Conservation (phyloP, 768 basidiomycete genomes). For the Amanita polypyramis region DNA sequence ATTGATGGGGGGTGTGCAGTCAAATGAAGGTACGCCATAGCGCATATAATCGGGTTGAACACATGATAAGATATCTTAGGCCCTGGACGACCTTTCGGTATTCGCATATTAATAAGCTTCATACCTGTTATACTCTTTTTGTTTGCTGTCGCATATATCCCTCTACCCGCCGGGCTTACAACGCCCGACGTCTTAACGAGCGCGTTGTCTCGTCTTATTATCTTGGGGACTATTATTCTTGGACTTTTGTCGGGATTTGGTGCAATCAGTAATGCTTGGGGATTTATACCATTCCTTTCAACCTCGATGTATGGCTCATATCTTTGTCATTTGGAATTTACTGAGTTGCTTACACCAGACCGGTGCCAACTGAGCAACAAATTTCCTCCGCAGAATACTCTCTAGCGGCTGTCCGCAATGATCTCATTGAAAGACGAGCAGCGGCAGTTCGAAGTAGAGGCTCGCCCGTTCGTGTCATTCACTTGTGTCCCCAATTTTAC, state of each 20-base stretch:
- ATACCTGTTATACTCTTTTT: conserved; percentile 46
- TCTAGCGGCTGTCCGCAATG: conserved; percentile 47
- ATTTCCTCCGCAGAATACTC: conserved; percentile 47
- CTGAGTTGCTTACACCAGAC: conserved; percentile 14
- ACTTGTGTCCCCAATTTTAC: not conserved
- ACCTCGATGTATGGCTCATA: conserved; percentile 14
- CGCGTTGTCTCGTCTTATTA: conserved; percentile 52
- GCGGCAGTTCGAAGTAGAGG: conserved; percentile 17
- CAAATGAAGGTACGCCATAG: conserved; percentile 1
- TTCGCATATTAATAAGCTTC: conserved; percentile 30
- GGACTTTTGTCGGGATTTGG: conserved; percentile 76
- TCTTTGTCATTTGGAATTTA: not conserved
- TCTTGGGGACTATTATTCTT: conserved; percentile 71
- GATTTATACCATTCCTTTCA: conserved; percentile 35
- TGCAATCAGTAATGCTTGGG: conserved; percentile 59
- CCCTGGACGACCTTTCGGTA: conserved; percentile 18
- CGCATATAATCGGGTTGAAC: not conserved
- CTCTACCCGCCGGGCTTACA: conserved; percentile 44
- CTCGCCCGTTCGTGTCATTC: conserved; percentile 9
- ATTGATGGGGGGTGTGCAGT: conserved; percentile 28
- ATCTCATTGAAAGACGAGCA: conserved; percentile 34
- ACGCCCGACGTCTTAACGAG: conserved; percentile 33
- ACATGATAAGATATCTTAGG: not conserved
- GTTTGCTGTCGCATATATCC: conserved; percentile 53
- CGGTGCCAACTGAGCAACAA: conserved; percentile 37